These are phyloP conservation scores for Solanum megistacrolobum DNA, from an alignment of 257 asterid species.

Conservation along the genomic window DNA sequence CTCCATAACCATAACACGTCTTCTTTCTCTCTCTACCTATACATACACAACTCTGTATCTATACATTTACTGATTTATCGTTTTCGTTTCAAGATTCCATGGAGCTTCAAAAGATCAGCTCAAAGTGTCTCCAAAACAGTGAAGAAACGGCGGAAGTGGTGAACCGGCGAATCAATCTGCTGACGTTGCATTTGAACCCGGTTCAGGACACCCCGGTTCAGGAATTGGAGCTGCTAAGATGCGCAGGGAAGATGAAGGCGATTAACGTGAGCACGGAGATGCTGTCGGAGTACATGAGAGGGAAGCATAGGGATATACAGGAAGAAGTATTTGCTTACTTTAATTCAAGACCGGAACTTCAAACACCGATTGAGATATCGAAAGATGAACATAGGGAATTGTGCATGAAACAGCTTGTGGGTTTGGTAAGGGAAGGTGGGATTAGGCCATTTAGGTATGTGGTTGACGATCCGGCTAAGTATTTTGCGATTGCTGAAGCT, in stretches of 20 bases:
- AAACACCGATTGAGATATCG: conserved; percentile 82
- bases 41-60: neutral
- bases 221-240: conserved; percentile 22
- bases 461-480: conserved; percentile 74
- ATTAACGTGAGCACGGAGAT: conserved; percentile 33
- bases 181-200: conserved; percentile 46
- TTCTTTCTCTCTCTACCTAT: neutral
- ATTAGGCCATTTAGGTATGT: conserved; percentile 64
- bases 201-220: neutral
- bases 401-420: conserved; percentile 77
- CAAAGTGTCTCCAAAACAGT: neutral
- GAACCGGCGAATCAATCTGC: conserved; percentile 45
- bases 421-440: conserved; percentile 78
- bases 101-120: conserved; percentile 16
- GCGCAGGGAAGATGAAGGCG: conserved; percentile 46
- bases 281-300: conserved; percentile 66
- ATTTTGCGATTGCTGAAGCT: conserved; percentile 81
- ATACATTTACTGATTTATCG: neutral
- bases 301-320: conserved; percentile 70
- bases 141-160: conserved; percentile 10
- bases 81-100: neutral
- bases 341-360: conserved; percentile 81
- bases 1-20: neutral
- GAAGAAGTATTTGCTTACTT: conserved; percentile 65
- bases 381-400: conserved; percentile 88